Conservation (phyloP, 2,329 filamentous ascomycete species). For the Whalleya microplaca region DNA sequence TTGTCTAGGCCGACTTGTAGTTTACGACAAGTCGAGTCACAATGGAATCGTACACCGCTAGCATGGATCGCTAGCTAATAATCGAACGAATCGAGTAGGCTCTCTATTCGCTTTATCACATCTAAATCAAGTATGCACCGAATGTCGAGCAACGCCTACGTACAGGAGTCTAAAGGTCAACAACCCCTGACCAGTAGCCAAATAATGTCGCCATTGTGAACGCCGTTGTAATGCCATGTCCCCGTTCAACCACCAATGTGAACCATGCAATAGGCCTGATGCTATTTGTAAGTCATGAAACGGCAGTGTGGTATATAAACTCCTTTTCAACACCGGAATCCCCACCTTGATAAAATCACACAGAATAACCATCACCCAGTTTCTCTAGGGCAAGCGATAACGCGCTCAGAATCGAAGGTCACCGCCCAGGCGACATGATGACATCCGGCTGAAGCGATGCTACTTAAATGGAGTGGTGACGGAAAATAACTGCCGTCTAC, state of each 20-base stretch:
- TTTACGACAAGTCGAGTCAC: background rate
- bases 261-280: slow-evolving; percentile 28
- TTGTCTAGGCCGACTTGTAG: background rate
- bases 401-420: slow-evolving; percentile 24
- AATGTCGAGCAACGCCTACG: slow-evolving; percentile 11
- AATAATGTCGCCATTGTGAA: slow-evolving; percentile 23
- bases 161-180: slow-evolving; percentile 24
- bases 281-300: slow-evolving; percentile 37
- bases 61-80: background rate
- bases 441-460: slow-evolving; percentile 11
- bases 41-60: background rate
- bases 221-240: slow-evolving; percentile 31
- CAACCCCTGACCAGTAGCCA: slow-evolving; percentile 3
- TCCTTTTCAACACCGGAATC: slow-evolving; percentile 38
- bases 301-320: slow-evolving; percentile 36
- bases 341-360: slow-evolving; percentile 36
- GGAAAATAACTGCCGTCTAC: slow-evolving; percentile 14
- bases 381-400: slow-evolving; percentile 19
- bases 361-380: slow-evolving; percentile 25
- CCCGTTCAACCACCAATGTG: slow-evolving; percentile 25
- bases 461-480: slow-evolving; percentile 15
- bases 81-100: background rate
- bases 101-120: background rate
- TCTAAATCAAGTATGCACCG: slow-evolving; percentile 2
- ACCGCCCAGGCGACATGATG: slow-evolving; percentile 5